phyloP scores from a whole-genome alignment of 2,329 filamentous ascomycete genomes.

The Aspergillus pseudotamarii region DNA sequence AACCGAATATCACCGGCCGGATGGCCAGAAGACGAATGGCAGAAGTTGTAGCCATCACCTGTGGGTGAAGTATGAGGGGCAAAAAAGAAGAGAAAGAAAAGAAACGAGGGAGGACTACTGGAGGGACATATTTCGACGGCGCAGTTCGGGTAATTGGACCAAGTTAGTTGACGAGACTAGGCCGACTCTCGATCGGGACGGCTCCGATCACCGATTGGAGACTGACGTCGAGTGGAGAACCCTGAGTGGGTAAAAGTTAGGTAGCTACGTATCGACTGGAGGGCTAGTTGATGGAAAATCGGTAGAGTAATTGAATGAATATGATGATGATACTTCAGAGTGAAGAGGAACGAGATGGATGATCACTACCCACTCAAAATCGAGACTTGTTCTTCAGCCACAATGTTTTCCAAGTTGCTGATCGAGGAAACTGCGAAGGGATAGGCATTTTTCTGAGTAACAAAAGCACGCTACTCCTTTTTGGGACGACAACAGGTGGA shows the following conservation, averaged over 20 bases:
- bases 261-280: neutral
- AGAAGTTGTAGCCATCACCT: slow-evolving; percentile 31
- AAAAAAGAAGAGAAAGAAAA: slow-evolving; percentile 7
- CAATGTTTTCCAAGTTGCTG: neutral
- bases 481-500: neutral
- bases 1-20: slow-evolving; percentile 43
- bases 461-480: neutral
- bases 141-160: slow-evolving; percentile 4
- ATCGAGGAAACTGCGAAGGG: slow-evolving; percentile 1
- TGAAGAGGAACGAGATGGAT: neutral
- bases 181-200: slow-evolving; percentile 5
- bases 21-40: slow-evolving; percentile 37
- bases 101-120: slow-evolving; percentile 9
- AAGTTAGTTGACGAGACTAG: neutral
- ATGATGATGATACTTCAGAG: neutral
- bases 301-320: neutral
- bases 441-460: neutral
- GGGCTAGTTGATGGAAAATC: neutral
- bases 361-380: neutral
- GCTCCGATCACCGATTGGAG: neutral
- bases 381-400: neutral
- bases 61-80: slow-evolving; percentile 7
- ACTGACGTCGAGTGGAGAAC: slow-evolving; percentile 4
- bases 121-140: slow-evolving; percentile 16
- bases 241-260: neutral